A percentile compares a stretch with the other conserved stretches of the same genome.
These are phyloP conservation scores for Arthroderma sp. DNA, from an alignment of 2,329 filamentous ascomycete species.

Conservation along the genomic window DNA sequence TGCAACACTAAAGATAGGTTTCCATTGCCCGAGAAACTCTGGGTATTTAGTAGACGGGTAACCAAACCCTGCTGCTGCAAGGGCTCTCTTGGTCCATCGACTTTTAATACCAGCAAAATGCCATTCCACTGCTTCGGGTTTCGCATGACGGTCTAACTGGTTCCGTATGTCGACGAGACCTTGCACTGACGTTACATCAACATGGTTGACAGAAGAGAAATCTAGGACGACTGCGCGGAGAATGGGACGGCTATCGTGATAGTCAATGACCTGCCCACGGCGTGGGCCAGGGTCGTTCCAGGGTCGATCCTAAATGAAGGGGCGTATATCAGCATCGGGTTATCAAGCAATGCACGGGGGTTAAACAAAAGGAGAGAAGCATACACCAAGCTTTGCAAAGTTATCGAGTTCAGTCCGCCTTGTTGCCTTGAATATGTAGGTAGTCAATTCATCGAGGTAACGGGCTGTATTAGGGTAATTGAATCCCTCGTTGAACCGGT, in stretches of 20 bases:
- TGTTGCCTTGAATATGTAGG: constrained; percentile 35
- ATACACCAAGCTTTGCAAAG: constrained; percentile 9
- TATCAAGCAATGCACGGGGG: background rate
- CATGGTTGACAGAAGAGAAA: constrained; percentile 42
- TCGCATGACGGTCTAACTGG: constrained; percentile 40
- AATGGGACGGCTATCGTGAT: constrained; percentile 27
- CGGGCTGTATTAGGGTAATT: constrained; percentile 44
- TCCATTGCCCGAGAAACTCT: constrained; percentile 8
- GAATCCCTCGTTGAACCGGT: constrained; percentile 43
- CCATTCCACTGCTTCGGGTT: constrained; percentile 25
- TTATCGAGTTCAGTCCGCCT: constrained; percentile 32
- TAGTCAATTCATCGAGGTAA: constrained; percentile 39
- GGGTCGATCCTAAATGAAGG: constrained; percentile 29
- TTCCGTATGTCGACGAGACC: constrained; percentile 42
- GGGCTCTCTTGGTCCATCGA: constrained; percentile 44
- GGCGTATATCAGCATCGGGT: background rate
- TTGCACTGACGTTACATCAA: constrained; percentile 45
- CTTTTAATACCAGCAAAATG: constrained; percentile 41
- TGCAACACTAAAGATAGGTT: constrained; percentile 9
- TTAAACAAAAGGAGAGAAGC: background rate
- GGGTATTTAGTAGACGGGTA: constrained; percentile 17
- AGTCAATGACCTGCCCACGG: constrained; percentile 4
- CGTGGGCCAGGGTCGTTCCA: constrained; percentile 43
- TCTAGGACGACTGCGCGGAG: constrained; percentile 45
- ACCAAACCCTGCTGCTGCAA: constrained; percentile 43